Percentiles rank a stretch among this genome's conserved stretches.
phyloP scores from a whole-genome alignment of 352 stramenopile genomes.

The Globisporangium spiculum region DNA sequence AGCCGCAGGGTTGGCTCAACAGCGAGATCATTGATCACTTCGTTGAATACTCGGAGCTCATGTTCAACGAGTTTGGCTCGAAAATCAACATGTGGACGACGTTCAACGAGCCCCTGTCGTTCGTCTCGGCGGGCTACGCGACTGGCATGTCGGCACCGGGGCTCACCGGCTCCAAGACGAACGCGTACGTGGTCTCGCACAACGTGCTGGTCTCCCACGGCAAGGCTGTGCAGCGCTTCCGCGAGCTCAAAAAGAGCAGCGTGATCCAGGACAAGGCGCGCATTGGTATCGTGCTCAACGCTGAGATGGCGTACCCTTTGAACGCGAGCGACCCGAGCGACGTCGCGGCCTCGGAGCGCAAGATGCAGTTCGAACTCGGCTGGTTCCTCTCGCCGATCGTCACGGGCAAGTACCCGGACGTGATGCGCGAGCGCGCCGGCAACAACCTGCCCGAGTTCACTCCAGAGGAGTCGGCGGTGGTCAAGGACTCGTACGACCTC shows the following conservation, averaged over 20 bases:
- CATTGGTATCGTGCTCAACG: constrained; percentile 92
- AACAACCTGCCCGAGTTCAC: constrained; percentile 87
- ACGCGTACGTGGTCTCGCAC: constrained; percentile 65
- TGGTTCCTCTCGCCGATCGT: constrained; percentile 92
- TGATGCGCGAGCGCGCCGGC: constrained; percentile 84
- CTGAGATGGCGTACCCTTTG: constrained; percentile 73
- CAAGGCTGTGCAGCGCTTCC: constrained; percentile 79
- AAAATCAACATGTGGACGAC: constrained; percentile 93
- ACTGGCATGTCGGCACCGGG: constrained; percentile 46
- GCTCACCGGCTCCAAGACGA: constrained; percentile 28
- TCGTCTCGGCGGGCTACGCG: constrained; percentile 43
- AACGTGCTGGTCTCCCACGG: constrained; percentile 91
- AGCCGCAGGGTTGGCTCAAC: constrained; percentile 72
- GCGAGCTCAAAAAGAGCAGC: constrained; percentile 28
- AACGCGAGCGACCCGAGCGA: constrained; percentile 50
- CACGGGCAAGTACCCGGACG: constrained; percentile 87
- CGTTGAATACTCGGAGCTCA: constrained; percentile 83
- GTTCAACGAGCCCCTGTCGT: constrained; percentile 92
- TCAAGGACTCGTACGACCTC: constrained; percentile 90
- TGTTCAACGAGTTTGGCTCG: constrained; percentile 90
- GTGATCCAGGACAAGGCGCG: constrained; percentile 45
- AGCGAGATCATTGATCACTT: constrained; percentile 81
- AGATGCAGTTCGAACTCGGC: constrained; percentile 88
- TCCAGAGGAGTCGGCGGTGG: constrained; percentile 45
- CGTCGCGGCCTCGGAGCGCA: constrained; percentile 67